Percentiles rank a stretch among this genome's conserved stretches.
phyloP scores from a whole-genome alignment of 805 yeast genomes.

The Priceomyces carsonii region DNA sequence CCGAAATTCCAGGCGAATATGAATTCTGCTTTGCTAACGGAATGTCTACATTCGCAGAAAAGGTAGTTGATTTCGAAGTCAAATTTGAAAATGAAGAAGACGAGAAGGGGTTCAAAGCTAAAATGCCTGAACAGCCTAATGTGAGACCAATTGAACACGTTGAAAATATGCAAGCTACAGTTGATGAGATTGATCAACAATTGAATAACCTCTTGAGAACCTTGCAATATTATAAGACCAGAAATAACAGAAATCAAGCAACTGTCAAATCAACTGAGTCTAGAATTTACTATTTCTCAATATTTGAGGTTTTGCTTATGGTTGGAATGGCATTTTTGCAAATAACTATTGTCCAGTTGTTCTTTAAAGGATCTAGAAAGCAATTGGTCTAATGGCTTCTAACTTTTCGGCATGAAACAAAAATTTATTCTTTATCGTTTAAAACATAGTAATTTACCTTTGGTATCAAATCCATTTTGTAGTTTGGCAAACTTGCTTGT shows the following conservation, averaged over 20 bases:
- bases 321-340: slow-evolving; percentile 75
- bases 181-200: slow-evolving; percentile 59
- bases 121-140: slow-evolving; percentile 56
- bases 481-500: too few species aligned
- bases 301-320: slow-evolving; percentile 69
- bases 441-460: too few species aligned
- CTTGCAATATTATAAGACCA: slow-evolving; percentile 80
- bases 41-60: slow-evolving; percentile 79
- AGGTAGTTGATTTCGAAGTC: slow-evolving; percentile 82
- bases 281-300: slow-evolving; percentile 74
- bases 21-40: slow-evolving; percentile 83
- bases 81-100: slow-evolving; percentile 46
- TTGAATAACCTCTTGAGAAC: slow-evolving; percentile 56
- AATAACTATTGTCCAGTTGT: slow-evolving; percentile 64
- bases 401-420: too few species aligned
- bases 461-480: too few species aligned
- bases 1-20: slow-evolving; percentile 73
- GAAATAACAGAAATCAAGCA: slow-evolving; percentile 89
- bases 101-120: slow-evolving; percentile 50
- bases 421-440: too few species aligned
- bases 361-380: slow-evolving; percentile 71
- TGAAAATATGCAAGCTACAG: slow-evolving; percentile 52
- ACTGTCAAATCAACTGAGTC: slow-evolving; percentile 80
- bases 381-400: slow-evolving; percentile 58
- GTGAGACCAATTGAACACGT: slow-evolving; percentile 52